Conservation (phyloP, 2,329 filamentous ascomycete species). For the Phoma herbarum region DNA sequence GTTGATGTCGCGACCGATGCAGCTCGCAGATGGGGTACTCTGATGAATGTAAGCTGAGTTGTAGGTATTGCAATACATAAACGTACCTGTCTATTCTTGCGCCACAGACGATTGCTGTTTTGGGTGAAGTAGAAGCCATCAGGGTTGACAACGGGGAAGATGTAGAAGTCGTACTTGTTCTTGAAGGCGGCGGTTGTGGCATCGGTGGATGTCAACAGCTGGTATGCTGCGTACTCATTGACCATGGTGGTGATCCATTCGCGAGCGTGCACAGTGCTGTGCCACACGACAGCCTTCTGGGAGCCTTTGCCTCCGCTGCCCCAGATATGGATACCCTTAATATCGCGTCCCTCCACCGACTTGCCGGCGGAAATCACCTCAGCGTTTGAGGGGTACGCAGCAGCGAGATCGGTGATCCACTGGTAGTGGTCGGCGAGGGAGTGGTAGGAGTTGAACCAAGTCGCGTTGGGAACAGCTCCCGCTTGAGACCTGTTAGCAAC, state of each 20-base stretch:
- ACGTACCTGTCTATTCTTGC: conserved; percentile 48
- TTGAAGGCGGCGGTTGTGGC: conserved; percentile 54
- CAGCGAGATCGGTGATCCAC: conserved; percentile 47
- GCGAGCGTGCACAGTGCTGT: conserved; percentile 51
- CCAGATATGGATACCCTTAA: conserved; percentile 52
- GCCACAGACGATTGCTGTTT: conserved; percentile 50
- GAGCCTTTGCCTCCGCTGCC: conserved; percentile 50
- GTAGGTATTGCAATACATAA: no score
- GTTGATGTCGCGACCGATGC: conserved; percentile 53
- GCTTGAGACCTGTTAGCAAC: conserved; percentile 24
- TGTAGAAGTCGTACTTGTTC: conserved; percentile 71
- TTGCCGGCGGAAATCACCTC: conserved; percentile 49
- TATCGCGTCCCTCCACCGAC: conserved; percentile 49
- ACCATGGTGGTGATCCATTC: conserved; percentile 51
- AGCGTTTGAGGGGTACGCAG: conserved; percentile 47
- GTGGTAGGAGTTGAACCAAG: conserved; percentile 52
- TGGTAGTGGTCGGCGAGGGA: conserved; percentile 46
- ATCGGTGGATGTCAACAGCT: conserved; percentile 46
- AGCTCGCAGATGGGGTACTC: conserved; percentile 32
- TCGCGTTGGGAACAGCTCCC: conserved; percentile 38
- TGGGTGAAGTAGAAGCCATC: conserved; percentile 53
- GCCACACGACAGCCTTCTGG: conserved; percentile 49
- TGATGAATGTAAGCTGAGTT: background rate
- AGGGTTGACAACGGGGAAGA: conserved; percentile 56
- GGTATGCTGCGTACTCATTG: conserved; percentile 50